Evolutionary conservation across 1,139 yeast genomes (phyloP), one percentile per base, ranked within the genome.

Genomic region (Arxiozyma slooffiae): DNA sequence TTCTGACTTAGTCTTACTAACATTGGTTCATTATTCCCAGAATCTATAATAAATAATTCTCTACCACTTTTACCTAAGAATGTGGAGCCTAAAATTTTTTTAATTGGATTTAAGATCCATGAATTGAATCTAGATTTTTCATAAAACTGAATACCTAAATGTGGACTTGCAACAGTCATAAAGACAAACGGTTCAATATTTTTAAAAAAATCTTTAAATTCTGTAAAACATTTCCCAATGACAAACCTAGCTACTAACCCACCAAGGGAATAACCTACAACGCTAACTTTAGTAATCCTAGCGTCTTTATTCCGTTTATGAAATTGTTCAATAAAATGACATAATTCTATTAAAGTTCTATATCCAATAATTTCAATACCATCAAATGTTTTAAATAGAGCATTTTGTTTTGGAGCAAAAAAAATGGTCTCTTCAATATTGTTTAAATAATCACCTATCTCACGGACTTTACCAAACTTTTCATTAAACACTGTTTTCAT

Each of bases 131-230:
- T 16, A 3, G 52, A 47, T 37, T 48, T 45, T 43, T 64, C 62
- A 50, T 70, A 71, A 58, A 74, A 76, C 44, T 74, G 75, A 14
- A 85, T 76, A 0, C 96, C 96, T 7, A 87, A 71, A 68, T 90
- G 97, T 1, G 97, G 97, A 1, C 96, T 82, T 1, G 97, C 97
- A 71, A 89, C 84, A 0, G 96, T 85, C 17, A 89, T 75, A 62
- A 83, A 84, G 48, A 80, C 70, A 2, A 77, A 69, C 0, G 96
- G 96, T 56, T 76, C 70, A 18, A 87, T 77, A 2, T 60, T 60
- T 2, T 80, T 75, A 58, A 87, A 87, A 45, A 88, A 69, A 47
- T 81, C 73, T n/a, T 49, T 50, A 49, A 60, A 62, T 42, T 65
- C 67, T 1, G 62, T 55, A 23, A 55, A 61, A 59, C 63, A 58